A percentile compares a stretch with the other conserved stretches of the same genome.
Evolutionary conservation across 148 eudicot genomes (phyloP).

Genomic region (Camellia japonica): DNA sequence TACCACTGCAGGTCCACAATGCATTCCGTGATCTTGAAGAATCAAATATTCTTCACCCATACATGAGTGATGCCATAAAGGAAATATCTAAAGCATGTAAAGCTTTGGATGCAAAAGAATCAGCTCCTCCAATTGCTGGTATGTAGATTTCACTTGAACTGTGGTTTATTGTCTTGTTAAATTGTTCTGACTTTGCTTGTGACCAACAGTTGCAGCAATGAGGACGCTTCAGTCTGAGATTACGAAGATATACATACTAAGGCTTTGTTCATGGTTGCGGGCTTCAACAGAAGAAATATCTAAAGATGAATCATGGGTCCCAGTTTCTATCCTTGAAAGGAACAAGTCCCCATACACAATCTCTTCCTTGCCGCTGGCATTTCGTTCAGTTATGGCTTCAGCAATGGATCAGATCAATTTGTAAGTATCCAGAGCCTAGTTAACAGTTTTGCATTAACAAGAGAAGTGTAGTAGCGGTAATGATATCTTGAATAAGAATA

Average conservation of each 20-base stretch:
- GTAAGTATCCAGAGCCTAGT: conserved; percentile 24
- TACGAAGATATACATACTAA: conserved; percentile 72
- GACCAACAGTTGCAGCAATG: conserved; percentile 63
- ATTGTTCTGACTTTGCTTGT: conserved; percentile 20
- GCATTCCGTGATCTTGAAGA: conserved; percentile 85
- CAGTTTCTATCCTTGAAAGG: conserved; percentile 89
- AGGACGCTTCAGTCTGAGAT: conserved; percentile 82
- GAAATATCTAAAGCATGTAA: conserved; percentile 83
- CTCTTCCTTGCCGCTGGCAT: conserved; percentile 79
- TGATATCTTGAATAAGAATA: too few species aligned
- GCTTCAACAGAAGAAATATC: conserved; percentile 75
- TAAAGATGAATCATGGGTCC: conserved; percentile 81
- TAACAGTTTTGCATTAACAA: neutral
- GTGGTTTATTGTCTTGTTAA: conserved; percentile 17
- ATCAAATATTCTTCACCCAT: conserved; percentile 74
- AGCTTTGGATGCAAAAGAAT: conserved; percentile 90
- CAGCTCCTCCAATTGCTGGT: conserved; percentile 89
- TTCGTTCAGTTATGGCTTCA: conserved; percentile 67
- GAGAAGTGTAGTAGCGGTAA: too few species aligned
- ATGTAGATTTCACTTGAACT: conserved; percentile 11
- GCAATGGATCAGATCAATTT: conserved; percentile 80
- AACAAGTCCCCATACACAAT: conserved; percentile 90
- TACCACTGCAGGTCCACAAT: conserved; percentile 57
- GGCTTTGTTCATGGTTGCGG: conserved; percentile 97
- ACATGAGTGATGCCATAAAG: conserved; percentile 79